Conservation (phyloP, 208 protist species). For the Kentomonas sorsogonicus region DNA sequence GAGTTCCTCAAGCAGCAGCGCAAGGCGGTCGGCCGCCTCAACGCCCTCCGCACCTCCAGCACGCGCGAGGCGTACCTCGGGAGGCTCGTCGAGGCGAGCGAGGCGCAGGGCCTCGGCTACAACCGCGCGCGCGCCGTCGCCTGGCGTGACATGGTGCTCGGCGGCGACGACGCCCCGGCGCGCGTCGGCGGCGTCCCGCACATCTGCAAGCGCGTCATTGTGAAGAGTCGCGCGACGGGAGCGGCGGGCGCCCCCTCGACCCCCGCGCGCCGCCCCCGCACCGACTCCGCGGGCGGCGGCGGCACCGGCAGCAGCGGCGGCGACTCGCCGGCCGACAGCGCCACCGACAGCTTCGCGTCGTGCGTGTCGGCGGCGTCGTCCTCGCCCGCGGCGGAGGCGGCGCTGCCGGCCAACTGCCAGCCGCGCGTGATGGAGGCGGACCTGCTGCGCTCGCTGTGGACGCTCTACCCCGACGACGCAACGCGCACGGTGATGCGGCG, state of each 20-base stretch:
- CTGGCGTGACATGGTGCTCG: conserved; percentile 51
- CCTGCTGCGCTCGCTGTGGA: conserved; percentile 73
- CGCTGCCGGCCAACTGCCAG: conserved; percentile 73
- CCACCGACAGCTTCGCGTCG: too few relatives aligned
- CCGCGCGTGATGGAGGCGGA: conserved; percentile 69
- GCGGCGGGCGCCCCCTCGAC: conserved; percentile 4
- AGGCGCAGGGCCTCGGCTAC: conserved; percentile 25
- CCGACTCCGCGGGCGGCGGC: too few relatives aligned
- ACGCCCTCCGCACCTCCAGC: conserved; percentile 12
- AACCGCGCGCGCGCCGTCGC: conserved; percentile 41
- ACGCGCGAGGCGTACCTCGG: conserved; percentile 27
- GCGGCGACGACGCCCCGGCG: conserved; percentile 7
- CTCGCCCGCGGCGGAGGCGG: neutral
- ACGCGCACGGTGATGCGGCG: conserved; percentile 43
- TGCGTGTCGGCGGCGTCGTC: neutral
- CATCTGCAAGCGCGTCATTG: conserved; percentile 34
- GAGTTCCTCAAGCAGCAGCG: neutral
- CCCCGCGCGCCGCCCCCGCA: too few relatives aligned
- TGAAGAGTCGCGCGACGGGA: conserved; percentile 1
- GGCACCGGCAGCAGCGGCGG: too few relatives aligned
- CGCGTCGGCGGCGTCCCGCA: conserved; percentile 18
- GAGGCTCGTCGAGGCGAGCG: conserved; percentile 28
- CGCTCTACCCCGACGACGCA: conserved; percentile 45
- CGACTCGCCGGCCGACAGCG: too few relatives aligned
- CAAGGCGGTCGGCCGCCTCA: conserved; percentile 10